Base-by-base conservation (phyloP, 176 grass and related monocot genomes). In the Ensete glaucum region DNA sequence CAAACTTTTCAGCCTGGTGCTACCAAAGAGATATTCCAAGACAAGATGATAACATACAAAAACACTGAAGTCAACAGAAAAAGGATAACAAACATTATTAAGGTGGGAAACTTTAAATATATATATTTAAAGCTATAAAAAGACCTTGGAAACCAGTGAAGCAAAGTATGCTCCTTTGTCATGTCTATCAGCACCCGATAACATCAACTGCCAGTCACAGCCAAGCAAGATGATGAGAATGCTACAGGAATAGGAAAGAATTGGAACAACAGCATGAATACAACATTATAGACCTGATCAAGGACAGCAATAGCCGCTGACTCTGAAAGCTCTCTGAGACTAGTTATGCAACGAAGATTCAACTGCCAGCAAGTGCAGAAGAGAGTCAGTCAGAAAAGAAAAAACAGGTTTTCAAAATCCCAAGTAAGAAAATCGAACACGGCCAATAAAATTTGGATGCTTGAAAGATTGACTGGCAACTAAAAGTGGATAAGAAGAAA, bases 81-180 rank as follows among this genome's bases (percentile, higher is more conserved):
- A 51, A 10, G 50, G 23, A 57, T 16, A 64, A 72, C 52, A 75
- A 72, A 58, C 22, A 15, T 77, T 24, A 13, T 63, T 15, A 11
- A 73, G 13, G 12, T 24, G n/a, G 20, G 21, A 73, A n/a, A 22
- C 3, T 29, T 3, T 29, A 29, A 5, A 34, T 34, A 34, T 34
- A 34, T 43, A 43, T 43, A 43, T 5, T 0, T 43, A 43, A 6
- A 43, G 34, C 34, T 43, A 43, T 76, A 23, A 79, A 73, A 73
- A 23, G 71, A 90, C 92, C 89, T 92, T 96, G 72, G 89, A 80
- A 78, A 92, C 64, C 80, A 96, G 83, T 63, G 92, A 96, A 84
- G 78, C 57, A 57, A 96, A 92, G 82, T 85, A 92, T 65, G 88
- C 82, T 85, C 78, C 79, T 85, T 96, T 96, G 81, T 87, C 85